Base-by-base conservation (phyloP, 305 asterid species). In the Rubia tinctorum region DNA sequence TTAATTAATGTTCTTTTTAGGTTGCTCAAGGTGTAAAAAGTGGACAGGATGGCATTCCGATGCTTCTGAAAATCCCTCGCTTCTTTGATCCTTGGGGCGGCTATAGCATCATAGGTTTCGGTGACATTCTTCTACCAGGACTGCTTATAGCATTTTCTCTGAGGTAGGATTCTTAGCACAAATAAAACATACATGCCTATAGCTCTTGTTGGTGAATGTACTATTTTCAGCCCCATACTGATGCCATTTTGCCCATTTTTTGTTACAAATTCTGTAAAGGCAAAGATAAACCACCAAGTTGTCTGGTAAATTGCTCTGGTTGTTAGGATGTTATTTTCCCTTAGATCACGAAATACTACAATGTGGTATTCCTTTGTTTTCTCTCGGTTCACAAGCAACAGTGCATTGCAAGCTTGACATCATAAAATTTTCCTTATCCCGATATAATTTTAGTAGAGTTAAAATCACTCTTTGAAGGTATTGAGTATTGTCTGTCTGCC, bases 61-160 rank as follows among this genome's bases (percentile, higher is more conserved):
- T 94, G 99, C 96, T 94, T 79, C 84, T 94, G 73, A 94, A 92
- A 81, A 90, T 94, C 73, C 99, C 99, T 0, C 95, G 99, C 43
- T 75, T 90, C 75, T 94, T 94, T 80, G 99, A 94, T 86, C 99
- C 99, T 25, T 92, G 99, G 99, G 98, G 99, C 66, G 98, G 99
- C 70, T 94, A 85, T 80, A 94, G 99, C 80, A 94, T 94, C 78
- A 90, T 94, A 20, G 99, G 98, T 79, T 94, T 94, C 42, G 98
- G 99, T 25, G 99, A 94, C 81, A 92, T 94, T 76, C 89, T 94
- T 74, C 86, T 94, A 80, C 98, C 99, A 27, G 98, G 99, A 71
- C 77, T 94, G 45, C 84, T 94, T 9, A 92, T 92, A 1, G 94
- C 97, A 76, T 92, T 94, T 87, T 85, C 98, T 53, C 98, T 94